Percentiles rank a stretch among this genome's conserved stretches.
phyloP scores from a whole-genome alignment of 768 basidiomycete species.

The Tephrocybe sp. region DNA sequence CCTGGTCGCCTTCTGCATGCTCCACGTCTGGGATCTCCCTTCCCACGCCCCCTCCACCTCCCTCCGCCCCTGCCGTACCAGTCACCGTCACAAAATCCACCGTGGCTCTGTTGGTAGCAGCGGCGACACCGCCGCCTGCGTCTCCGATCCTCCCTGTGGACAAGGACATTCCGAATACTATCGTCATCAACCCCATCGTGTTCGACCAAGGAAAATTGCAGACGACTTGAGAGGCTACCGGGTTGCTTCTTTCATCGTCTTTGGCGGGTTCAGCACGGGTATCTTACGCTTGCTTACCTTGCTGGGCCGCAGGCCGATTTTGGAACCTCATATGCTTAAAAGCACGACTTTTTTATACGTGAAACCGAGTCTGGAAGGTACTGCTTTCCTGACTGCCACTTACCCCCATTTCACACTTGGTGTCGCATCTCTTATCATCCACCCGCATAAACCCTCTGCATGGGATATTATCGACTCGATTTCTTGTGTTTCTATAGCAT shows the following conservation, averaged over 20 bases:
- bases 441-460: too few relatives aligned
- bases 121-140: constrained; percentile 7
- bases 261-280: background rate
- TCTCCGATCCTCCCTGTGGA: background rate
- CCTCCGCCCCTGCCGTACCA: background rate
- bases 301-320: background rate
- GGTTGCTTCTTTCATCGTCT: background rate
- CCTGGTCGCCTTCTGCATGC: constrained; percentile 39
- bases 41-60: background rate
- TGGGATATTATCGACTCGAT: background rate
- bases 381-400: too few relatives aligned
- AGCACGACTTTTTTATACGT: too few relatives aligned
- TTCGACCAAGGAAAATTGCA: constrained; percentile 10
- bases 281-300: background rate
- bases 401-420: too few relatives aligned
- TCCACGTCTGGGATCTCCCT: constrained; percentile 6
- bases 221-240: background rate
- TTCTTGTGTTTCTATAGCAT: constrained; percentile 13
- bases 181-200: constrained; percentile 17
- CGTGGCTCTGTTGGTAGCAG: constrained; percentile 8
- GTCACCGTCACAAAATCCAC: background rate
- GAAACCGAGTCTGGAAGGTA: too few relatives aligned
- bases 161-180: constrained; percentile 2
- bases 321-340: background rate
- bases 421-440: too few relatives aligned